phyloP scores from a whole-genome alignment of 148 eudicot species.

The Chenopodium album region DNA sequence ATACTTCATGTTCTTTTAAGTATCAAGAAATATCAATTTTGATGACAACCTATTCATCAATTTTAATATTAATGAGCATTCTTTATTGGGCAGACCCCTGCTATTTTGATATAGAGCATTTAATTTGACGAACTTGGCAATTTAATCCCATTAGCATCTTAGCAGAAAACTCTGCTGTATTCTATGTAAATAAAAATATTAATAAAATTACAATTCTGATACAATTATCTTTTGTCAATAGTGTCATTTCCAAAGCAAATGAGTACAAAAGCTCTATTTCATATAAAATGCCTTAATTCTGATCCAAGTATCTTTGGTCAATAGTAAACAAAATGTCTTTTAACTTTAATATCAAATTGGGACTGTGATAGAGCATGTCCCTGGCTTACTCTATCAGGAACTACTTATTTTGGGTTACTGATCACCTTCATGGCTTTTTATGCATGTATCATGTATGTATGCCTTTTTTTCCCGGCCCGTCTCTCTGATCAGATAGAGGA shows the following conservation, averaged over 20 bases:
- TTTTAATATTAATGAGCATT: background rate
- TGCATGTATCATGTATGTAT: background rate
- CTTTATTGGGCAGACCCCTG: background rate
- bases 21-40: background rate
- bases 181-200: background rate
- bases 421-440: background rate
- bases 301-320: background rate
- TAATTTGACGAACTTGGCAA: background rate
- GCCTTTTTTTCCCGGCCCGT: background rate
- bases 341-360: too few relatives aligned
- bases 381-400: background rate
- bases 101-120: background rate
- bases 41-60: background rate
- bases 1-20: slow-evolving; percentile 14
- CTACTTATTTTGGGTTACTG: background rate
- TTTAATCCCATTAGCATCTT: background rate
- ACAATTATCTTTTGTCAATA: too few relatives aligned
- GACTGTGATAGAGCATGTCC: too few relatives aligned
- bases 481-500: too few relatives aligned
- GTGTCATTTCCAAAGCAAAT: background rate
- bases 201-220: too few relatives aligned
- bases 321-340: background rate
- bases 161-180: background rate
- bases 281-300: background rate
- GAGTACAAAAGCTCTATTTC: background rate